Evolutionary conservation across 2,329 filamentous ascomycete species (phyloP).

Genomic region (Gnomoniopsis sp.): DNA sequence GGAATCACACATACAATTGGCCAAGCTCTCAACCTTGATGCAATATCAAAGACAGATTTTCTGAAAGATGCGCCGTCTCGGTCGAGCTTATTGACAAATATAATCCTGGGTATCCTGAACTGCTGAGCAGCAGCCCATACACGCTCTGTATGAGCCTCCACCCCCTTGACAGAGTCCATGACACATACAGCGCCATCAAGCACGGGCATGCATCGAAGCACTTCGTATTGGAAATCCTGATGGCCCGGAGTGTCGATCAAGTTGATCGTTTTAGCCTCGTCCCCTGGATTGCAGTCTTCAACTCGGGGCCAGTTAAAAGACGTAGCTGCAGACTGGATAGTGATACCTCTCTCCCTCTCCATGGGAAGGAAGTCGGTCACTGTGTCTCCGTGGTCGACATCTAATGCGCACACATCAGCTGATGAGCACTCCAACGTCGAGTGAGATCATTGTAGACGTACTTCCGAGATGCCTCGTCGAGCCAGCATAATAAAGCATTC

Average conservation of each 20-base stretch:
- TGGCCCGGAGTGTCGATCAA: constrained; percentile 96
- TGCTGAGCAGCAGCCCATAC: constrained; percentile 90
- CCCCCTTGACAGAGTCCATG: constrained; percentile 42
- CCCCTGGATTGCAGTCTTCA: constrained; percentile 36
- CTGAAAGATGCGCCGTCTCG: constrained; percentile 80
- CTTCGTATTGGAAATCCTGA: constrained; percentile 96
- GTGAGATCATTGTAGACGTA: constrained; percentile 28
- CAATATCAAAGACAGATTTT: constrained; percentile 81
- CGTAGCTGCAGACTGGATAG: constrained; percentile 95
- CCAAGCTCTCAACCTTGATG: constrained; percentile 73
- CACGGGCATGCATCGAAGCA: constrained; percentile 71
- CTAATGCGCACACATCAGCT: constrained; percentile 35
- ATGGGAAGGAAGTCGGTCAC: constrained; percentile 96
- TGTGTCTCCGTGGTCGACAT: constrained; percentile 94
- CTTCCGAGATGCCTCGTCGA: constrained; percentile 80
- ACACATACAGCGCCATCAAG: constrained; percentile 34
- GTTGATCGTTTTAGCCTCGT: constrained; percentile 68
- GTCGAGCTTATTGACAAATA: constrained; percentile 84
- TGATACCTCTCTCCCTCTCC: constrained; percentile 89
- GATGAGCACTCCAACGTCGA: background rate
- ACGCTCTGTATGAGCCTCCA: constrained; percentile 95
- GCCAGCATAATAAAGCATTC: constrained; percentile 96
- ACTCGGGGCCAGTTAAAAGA: constrained; percentile 82
- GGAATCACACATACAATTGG: constrained; percentile 93
- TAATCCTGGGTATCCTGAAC: constrained; percentile 78